Base-by-base conservation (phyloP, 2,329 filamentous ascomycete genomes). In the Claviceps purpurea region DNA sequence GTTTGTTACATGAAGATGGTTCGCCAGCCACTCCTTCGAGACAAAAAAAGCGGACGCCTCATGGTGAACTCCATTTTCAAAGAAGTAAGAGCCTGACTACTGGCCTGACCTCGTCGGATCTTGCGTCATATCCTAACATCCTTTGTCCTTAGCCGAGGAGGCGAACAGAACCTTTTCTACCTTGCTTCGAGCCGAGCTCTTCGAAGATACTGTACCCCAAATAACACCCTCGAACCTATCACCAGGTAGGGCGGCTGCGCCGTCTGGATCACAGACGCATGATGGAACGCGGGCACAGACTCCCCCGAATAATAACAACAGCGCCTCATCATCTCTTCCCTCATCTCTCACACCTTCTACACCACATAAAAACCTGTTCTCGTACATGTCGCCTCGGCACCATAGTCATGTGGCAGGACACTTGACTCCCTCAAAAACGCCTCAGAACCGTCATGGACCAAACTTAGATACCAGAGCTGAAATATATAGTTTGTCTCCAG, bases 281-380 rank as follows among this genome's bases (percentile, higher is more conserved):
- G 81, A 87, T 64, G 80, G 82, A 49, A 85, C 82, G 49, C 78
- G 87, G 62, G 85, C 87, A 49, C 82, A 85, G 58, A 96, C 91
- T 5, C 90, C 90, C 46, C 90, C 90, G 26, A 81, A 77, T 54
- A 81, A 82, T 59, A 68, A 20, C 44, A 34, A 47, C 26, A 18
- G 14, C 44, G 34, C 6, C 14, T 71, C 76, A 14, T 73, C 81
- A 13, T 74, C 79, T 24, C 69, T 89, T n/a, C 83, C 87, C 11
- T 79, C 85, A 1, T 84, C 81, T 52, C 75, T 93, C 54, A 95
- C 91, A 0, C 93, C 93, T 0, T 95, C 91, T 1, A 98, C 93
- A 4, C 93, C 93, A 10, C 89, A 95, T 68, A 97, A 96, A 71
- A 98, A 98, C 59, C 79, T 98, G 41, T 97, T 98, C 65, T 88